Conservation (phyloP, 2,329 filamentous ascomycete species). For the Xylariaceae sp. region DNA sequence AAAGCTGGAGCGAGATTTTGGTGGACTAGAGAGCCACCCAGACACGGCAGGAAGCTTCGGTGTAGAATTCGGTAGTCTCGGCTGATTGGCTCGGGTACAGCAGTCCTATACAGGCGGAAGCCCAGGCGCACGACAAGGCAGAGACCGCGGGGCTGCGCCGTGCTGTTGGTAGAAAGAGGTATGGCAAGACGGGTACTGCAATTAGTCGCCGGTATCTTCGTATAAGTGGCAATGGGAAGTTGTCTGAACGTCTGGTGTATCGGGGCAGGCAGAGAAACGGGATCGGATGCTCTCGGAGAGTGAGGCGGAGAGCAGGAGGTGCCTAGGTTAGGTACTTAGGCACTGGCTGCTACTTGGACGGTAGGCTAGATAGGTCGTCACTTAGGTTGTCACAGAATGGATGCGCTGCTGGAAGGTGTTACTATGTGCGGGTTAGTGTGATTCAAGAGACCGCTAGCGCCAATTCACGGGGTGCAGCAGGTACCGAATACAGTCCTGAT, state of each 20-base stretch:
- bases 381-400: conserved; percentile 1
- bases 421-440: not conserved
- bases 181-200: not conserved
- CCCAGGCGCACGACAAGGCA: conserved; percentile 1
- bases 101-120: conserved; percentile 1
- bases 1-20: conserved; percentile 1
- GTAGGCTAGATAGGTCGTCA: conserved; percentile 7
- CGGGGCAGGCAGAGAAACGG: not conserved
- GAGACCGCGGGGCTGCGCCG: conserved; percentile 1
- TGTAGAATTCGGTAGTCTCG: conserved; percentile 8
- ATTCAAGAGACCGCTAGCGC: not conserved
- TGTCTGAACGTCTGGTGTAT: not conserved
- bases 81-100: conserved; percentile 1
- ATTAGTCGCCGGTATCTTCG: not conserved
- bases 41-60: conserved; percentile 2
- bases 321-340: not conserved
- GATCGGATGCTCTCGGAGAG: not conserved
- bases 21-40: not conserved
- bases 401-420: too few relatives aligned
- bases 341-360: too few relatives aligned
- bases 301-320: not conserved
- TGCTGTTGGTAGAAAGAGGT: conserved; percentile 6
- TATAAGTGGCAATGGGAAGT: not conserved
- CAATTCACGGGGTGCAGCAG: too few relatives aligned
- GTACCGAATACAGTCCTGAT: too few relatives aligned